A percentile compares a stretch with the other conserved stretches of the same genome.
These are phyloP conservation scores for Naematelia encephala DNA, from an alignment of 768 basidiomycete species.

Conservation along the genomic window DNA sequence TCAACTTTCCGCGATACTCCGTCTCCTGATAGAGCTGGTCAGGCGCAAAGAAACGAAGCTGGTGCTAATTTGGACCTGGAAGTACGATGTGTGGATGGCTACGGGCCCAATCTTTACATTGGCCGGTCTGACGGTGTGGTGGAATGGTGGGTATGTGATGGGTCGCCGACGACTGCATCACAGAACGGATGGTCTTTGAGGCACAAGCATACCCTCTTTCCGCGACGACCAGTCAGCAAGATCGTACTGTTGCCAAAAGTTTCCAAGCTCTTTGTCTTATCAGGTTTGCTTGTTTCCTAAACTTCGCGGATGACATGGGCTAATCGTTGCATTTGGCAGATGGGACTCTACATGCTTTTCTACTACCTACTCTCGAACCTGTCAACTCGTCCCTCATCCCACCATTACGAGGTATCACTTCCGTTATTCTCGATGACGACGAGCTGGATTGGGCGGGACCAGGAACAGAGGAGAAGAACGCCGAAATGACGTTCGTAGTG, in stretches of 20 bases:
- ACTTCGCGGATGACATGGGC: slow-evolving; percentile 56
- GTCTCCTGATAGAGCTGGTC: slow-evolving; percentile 8
- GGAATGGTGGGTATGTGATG: slow-evolving; percentile 70
- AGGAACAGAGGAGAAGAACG: slow-evolving; percentile 23
- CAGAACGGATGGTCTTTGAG: slow-evolving; percentile 63
- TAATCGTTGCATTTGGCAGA: slow-evolving; percentile 32
- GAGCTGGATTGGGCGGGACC: slow-evolving; percentile 51
- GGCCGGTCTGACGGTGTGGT: slow-evolving; percentile 83
- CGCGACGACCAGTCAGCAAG: slow-evolving; percentile 70
- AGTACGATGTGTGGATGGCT: slow-evolving; percentile 43
- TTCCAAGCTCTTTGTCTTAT: slow-evolving; percentile 68
- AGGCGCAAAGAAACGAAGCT: background rate
- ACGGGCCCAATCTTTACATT: slow-evolving; percentile 69
- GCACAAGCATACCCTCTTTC: slow-evolving; percentile 67
- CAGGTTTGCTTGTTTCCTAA: slow-evolving; percentile 56
- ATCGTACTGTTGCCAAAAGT: slow-evolving; percentile 76
- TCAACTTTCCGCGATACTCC: background rate
- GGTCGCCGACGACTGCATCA: slow-evolving; percentile 41
- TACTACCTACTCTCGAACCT: slow-evolving; percentile 73
- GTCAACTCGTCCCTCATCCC: slow-evolving; percentile 62
- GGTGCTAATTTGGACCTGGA: slow-evolving; percentile 10
- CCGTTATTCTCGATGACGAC: slow-evolving; percentile 77
- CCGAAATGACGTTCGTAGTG: slow-evolving; percentile 47
- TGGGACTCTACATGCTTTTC: slow-evolving; percentile 67
- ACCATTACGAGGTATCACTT: slow-evolving; percentile 73